These are phyloP conservation scores for Penicillium fimorum DNA, from an alignment of 495 filamentous ascomycete species.

Conservation along the genomic window DNA sequence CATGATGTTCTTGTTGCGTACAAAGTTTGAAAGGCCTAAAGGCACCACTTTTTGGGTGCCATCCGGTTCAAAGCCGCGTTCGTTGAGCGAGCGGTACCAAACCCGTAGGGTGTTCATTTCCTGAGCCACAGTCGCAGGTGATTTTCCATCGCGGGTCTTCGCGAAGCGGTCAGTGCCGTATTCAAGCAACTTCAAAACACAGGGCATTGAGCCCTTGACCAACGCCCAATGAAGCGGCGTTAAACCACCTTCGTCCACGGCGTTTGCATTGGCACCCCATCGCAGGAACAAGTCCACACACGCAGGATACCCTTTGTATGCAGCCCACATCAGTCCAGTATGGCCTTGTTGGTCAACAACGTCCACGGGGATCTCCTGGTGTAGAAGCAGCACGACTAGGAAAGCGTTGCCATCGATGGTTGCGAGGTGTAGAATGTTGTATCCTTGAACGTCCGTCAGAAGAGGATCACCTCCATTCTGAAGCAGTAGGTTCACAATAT, in stretches of 20 bases:
- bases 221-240: slow-evolving; percentile 95
- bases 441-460: slow-evolving; percentile 86
- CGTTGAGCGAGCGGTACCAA: slow-evolving; percentile 81
- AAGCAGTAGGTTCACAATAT: slow-evolving; percentile 76
- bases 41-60: slow-evolving; percentile 63
- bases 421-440: slow-evolving; percentile 93
- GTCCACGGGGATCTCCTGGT: slow-evolving; percentile 92
- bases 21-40: slow-evolving; percentile 46
- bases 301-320: slow-evolving; percentile 89
- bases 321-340: slow-evolving; percentile 96
- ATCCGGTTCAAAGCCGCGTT: slow-evolving; percentile 79
- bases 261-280: slow-evolving; percentile 93
- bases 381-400: slow-evolving; percentile 79
- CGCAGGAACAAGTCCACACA: slow-evolving; percentile 91
- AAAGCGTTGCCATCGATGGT: slow-evolving; percentile 98
- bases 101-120: slow-evolving; percentile 84
- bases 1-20: slow-evolving; percentile 77
- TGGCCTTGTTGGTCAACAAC: slow-evolving; percentile 84
- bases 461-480: slow-evolving; percentile 86
- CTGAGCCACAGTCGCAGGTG: slow-evolving; percentile 74
- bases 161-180: slow-evolving; percentile 91
- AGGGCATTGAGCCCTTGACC: slow-evolving; percentile 82
- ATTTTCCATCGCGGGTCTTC: slow-evolving; percentile 82
- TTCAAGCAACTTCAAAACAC: slow-evolving; percentile 88
- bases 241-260: slow-evolving; percentile 85